Evolutionary conservation across 2,329 filamentous ascomycete genomes (phyloP), one percentile per base, ranked within the genome.

Genomic region (Ophiostoma sp.): DNA sequence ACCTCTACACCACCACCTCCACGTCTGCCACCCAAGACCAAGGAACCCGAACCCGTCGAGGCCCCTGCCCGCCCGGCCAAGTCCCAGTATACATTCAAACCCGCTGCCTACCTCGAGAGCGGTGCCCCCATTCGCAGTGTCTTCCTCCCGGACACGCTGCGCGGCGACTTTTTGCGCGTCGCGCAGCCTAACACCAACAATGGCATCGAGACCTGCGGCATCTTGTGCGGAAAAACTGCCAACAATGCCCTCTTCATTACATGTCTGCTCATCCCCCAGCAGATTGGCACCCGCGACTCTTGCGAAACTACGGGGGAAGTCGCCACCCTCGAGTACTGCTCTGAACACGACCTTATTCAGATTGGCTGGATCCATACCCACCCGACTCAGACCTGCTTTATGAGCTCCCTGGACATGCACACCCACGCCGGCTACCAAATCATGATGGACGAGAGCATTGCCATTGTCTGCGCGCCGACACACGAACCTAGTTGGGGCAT

Each of bases 291-390:
- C 0, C 91, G 92, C 2, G 95, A 99, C 79, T 98, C 96, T 0
- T 99, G 96, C 81, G 95, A 98, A 82, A 98, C 94, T 25, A 90
- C 94, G 66, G 96, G 98, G 77, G 94, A 97, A 81, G 88, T 89
- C 39, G 89, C 90, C 0, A 87, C 98, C 36, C 95, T 98, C 77
- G 94, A 97, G 73, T 98, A 95, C 80, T 97, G 95, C 79, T 93
- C 96, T 78, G 87, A 86, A 5, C 89, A 97, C 79, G 93, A 97
- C 75, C 83, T 98, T 48, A 89, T 97, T 81, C 90, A 97, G 71
- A 87, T 97, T 5, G 95, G 95, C 52, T 99, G 96, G 96, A 99
- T 99, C 75, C 96, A 99, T 80, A 99, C 96, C 0, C 96, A 99
- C 81, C 96, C 96, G 0, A 94, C 92, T 0, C 96, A 99, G 83